Percentiles rank a stretch among this genome's conserved stretches.
These are phyloP conservation scores for Gypsophila paniculata DNA, from an alignment of 179 eudicot genomes.

Conservation along the genomic window DNA sequence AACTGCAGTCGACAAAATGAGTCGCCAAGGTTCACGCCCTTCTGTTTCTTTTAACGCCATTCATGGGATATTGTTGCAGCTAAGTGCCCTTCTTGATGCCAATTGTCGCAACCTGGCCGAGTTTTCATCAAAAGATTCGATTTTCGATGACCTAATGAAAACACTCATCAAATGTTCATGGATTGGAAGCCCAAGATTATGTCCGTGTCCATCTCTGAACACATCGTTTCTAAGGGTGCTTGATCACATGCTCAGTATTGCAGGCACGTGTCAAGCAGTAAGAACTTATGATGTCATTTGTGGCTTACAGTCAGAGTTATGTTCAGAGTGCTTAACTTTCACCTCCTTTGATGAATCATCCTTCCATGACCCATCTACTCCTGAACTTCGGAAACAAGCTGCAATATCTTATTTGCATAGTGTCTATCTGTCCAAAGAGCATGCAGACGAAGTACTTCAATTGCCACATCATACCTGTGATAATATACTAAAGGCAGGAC, in stretches of 20 bases:
- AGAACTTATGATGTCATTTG: constrained; percentile 39
- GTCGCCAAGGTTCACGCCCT: constrained; percentile 13
- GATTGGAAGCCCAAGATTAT: constrained; percentile 64
- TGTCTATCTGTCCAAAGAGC: constrained; percentile 46
- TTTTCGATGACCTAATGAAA: constrained; percentile 58
- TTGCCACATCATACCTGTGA: constrained; percentile 24
- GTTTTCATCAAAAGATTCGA: constrained; percentile 45
- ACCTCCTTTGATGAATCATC: constrained; percentile 32
- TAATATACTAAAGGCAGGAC: constrained; percentile 20
- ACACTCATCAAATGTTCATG: constrained; percentile 55
- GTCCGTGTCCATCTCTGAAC: constrained; percentile 71
- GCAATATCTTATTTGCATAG: constrained; percentile 70
- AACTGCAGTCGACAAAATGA: background rate
- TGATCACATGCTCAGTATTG: constrained; percentile 76
- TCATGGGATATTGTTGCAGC: constrained; percentile 80
- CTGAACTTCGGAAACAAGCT: constrained; percentile 84
- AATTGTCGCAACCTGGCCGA: constrained; percentile 77
- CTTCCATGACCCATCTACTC: constrained; percentile 65
- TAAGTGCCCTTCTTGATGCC: constrained; percentile 64
- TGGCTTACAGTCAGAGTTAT: constrained; percentile 52
- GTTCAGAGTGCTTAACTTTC: constrained; percentile 59
- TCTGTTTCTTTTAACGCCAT: constrained; percentile 55
- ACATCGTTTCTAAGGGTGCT: constrained; percentile 56
- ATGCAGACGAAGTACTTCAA: constrained; percentile 37
- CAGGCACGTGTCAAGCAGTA: constrained; percentile 44